Conservation (phyloP, 305 asterid species). For the Stenogyne calaminthoides region DNA sequence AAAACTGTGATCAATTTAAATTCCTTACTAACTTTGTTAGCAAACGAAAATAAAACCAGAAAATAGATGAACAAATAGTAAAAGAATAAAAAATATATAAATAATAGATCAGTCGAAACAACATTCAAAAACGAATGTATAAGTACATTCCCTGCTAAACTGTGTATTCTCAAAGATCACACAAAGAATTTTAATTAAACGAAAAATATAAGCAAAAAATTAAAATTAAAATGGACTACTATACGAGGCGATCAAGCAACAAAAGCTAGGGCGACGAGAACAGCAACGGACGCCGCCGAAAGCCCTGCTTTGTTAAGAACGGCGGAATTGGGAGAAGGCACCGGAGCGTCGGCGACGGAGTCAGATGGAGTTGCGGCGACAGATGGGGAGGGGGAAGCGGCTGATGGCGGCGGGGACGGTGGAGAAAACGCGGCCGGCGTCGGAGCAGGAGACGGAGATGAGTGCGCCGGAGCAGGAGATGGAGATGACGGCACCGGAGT, state of each 20-base stretch:
- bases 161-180: too few relatives aligned
- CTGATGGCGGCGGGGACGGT: conserved; percentile 31
- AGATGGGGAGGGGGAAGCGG: conserved; percentile 32
- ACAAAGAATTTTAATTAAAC: background rate
- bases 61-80: too few relatives aligned
- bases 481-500: background rate
- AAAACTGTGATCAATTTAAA: too few relatives aligned
- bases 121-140: too few relatives aligned
- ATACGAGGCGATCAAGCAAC: conserved; percentile 39
- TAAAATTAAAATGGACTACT: too few relatives aligned
- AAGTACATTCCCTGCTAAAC: background rate
- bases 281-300: conserved; percentile 26
- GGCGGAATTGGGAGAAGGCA: conserved; percentile 29
- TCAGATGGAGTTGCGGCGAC: conserved; percentile 33
- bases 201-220: background rate
- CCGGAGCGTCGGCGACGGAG: conserved; percentile 25
- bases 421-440: conserved; percentile 1
- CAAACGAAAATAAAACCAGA: too few relatives aligned
- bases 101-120: too few relatives aligned
- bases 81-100: too few relatives aligned
- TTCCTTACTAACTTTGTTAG: too few relatives aligned
- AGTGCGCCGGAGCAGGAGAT: conserved; percentile 15
- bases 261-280: conserved; percentile 32
- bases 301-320: conserved; percentile 31
- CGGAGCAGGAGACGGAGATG: conserved; percentile 25